Base-by-base conservation (phyloP, 805 yeast genomes). In the Teunomyces lycoperdinae region DNA sequence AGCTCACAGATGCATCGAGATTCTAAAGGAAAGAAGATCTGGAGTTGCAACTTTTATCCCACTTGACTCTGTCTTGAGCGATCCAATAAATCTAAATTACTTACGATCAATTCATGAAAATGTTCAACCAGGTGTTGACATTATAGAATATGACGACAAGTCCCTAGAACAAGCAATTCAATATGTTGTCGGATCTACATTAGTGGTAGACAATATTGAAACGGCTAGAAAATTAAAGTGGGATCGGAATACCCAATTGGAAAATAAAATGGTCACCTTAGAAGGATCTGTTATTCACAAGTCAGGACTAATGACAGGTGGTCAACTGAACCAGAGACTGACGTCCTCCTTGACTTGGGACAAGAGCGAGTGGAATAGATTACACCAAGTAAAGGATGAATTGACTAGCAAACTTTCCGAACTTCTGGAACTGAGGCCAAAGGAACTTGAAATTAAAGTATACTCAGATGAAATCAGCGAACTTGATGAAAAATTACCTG, bases 271-370 rank as follows among this genome's bases (percentile, higher is more conserved):
- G 43, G 96, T 91, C 2, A 80, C 96, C 0, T 58, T 89, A 10
- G 89, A 89, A 43, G 99, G 99, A 1, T 80, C 92, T 0, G 73
- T 90, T 28, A 87, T 94, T 42, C 89, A 89, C 60, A 83, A 81
- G 58, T 84, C 92, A 4, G 96, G 96, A 5, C 73, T 90, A 32
- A 89, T 94, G 96, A 86, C 97, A 7, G 97, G 97, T 63, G 97
- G 97, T 54, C 69, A 74, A 27, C 74, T 81, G 5, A 73, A 73
- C n/a, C 72, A 72, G 34, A 60, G 55, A 16, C 66, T 73, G n/a
- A 72, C 75, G 9, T 58, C 62, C 0, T 48, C 54, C 9, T 52
- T 69, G 48, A 76, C 79, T 52, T 89, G 96, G 96, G 89, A 84
- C 62, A 89, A 85, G 58, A 77, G 79, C 38, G 87, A 84, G 55